phyloP scores from a whole-genome alignment of 495 filamentous ascomycete genomes.

The Haplographium delicatum region DNA sequence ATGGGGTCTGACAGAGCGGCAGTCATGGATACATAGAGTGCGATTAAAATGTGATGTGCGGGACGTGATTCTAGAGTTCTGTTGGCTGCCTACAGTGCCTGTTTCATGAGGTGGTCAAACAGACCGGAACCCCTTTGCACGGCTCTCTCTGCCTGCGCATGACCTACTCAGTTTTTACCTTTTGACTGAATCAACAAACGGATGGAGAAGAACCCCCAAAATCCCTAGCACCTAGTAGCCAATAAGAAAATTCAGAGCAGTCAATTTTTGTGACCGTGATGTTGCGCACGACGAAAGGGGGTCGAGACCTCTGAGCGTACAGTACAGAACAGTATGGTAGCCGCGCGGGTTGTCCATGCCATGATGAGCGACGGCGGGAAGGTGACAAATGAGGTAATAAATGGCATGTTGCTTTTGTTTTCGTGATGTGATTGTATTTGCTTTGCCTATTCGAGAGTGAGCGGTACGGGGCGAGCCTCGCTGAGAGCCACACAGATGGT shows the following conservation, averaged over 20 bases:
- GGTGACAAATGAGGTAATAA: too few species aligned
- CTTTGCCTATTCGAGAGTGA: too few species aligned
- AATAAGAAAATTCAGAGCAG: conserved; percentile 4
- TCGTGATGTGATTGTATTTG: too few species aligned
- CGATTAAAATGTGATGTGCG: background rate
- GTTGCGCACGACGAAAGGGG: conserved; percentile 2
- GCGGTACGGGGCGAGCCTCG: conserved; percentile 5
- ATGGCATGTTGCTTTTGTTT: too few species aligned
- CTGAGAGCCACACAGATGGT: background rate
- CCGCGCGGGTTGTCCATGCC: background rate
- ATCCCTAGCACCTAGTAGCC: too few species aligned
- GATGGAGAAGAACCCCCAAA: background rate
- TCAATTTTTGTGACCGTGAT: background rate
- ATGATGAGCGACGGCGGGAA: too few species aligned
- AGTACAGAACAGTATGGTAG: too few species aligned
- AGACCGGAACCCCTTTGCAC: conserved; percentile 4
- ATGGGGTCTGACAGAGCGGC: background rate
- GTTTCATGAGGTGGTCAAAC: conserved; percentile 12
- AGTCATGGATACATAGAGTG: background rate
- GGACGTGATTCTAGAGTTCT: background rate
- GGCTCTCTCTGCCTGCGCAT: background rate
- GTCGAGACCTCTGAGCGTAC: conserved; percentile 7
- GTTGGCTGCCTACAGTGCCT: background rate
- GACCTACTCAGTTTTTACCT: background rate
- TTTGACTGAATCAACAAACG: background rate